These are phyloP conservation scores for Paecilomyces sp. DNA, from an alignment of 2,329 filamentous ascomycete genomes.

Conservation along the genomic window DNA sequence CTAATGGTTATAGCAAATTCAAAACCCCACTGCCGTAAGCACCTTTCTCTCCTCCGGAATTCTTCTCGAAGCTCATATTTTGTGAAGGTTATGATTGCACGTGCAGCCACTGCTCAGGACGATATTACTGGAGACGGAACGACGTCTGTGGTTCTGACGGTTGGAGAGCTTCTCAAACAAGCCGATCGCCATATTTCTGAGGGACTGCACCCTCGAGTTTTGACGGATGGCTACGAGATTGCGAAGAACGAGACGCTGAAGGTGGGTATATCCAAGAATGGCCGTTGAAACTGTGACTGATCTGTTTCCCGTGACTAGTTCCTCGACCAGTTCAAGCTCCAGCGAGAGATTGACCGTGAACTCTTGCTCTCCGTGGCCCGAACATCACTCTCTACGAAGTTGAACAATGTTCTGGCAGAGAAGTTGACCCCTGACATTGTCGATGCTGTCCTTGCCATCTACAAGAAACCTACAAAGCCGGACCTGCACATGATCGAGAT, in stretches of 20 bases:
- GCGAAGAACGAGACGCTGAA: constrained; percentile 89
- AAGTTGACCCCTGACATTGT: constrained; percentile 93
- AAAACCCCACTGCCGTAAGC: constrained; percentile 88
- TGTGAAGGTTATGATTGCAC: constrained; percentile 57
- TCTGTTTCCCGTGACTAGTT: constrained; percentile 50
- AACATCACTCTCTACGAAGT: constrained; percentile 91
- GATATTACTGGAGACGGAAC: constrained; percentile 98
- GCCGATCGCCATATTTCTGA: constrained; percentile 93
- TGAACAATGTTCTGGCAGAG: constrained; percentile 80
- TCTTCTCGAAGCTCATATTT: constrained; percentile 13
- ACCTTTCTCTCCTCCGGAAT: constrained; percentile 5
- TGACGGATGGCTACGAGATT: constrained; percentile 96
- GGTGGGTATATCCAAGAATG: constrained; percentile 39
- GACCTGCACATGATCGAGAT: constrained; percentile 99
- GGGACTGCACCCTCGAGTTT: constrained; percentile 91
- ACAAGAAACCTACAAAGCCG: constrained; percentile 81
- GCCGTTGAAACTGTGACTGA: constrained; percentile 10
- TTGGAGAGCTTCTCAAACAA: constrained; percentile 96
- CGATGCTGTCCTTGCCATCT: constrained; percentile 91
- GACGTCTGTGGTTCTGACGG: constrained; percentile 88
- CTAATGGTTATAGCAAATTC: constrained; percentile 64
- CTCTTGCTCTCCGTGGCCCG: constrained; percentile 86
- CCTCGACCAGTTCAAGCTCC: constrained; percentile 86
- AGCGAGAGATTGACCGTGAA: constrained; percentile 83
- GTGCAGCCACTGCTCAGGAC: constrained; percentile 91